phyloP scores from a whole-genome alignment of 257 asterid genomes.

The Oldenlandia corymbosa region DNA sequence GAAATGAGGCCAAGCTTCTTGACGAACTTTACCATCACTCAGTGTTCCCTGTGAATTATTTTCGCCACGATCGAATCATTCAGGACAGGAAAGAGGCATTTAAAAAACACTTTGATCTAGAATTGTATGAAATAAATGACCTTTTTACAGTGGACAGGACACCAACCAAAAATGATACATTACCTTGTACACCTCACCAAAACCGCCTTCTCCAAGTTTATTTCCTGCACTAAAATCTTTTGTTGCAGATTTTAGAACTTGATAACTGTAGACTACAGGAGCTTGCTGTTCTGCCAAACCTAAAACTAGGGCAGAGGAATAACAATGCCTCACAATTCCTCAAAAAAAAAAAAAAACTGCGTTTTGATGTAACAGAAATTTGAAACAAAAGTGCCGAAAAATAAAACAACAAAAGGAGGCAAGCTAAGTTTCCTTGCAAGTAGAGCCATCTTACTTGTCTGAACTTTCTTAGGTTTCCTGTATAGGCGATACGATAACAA shows the following conservation, averaged over 20 bases:
- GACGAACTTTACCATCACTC: conserved; percentile 58
- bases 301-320: no score
- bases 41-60: conserved; percentile 73
- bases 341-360: no score
- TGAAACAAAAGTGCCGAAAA: no score
- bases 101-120: no score
- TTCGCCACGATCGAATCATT: no score
- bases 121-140: no score
- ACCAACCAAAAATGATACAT: background rate
- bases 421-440: background rate
- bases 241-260: conserved; percentile 61
- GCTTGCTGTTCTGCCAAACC: conserved; percentile 70
- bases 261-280: conserved; percentile 48
- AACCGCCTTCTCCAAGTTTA: no score
- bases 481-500: conserved; percentile 40
- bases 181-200: conserved; percentile 76
- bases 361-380: no score
- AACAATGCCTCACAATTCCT: no score
- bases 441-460: conserved; percentile 30
- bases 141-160: no score
- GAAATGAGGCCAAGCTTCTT: conserved; percentile 46
- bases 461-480: conserved; percentile 31
- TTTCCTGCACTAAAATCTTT: conserved; percentile 51
- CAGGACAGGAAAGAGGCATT: no score
- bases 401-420: no score